phyloP scores from a whole-genome alignment of 2,329 filamentous ascomycete genomes.

The Ophiostoma quercus region DNA sequence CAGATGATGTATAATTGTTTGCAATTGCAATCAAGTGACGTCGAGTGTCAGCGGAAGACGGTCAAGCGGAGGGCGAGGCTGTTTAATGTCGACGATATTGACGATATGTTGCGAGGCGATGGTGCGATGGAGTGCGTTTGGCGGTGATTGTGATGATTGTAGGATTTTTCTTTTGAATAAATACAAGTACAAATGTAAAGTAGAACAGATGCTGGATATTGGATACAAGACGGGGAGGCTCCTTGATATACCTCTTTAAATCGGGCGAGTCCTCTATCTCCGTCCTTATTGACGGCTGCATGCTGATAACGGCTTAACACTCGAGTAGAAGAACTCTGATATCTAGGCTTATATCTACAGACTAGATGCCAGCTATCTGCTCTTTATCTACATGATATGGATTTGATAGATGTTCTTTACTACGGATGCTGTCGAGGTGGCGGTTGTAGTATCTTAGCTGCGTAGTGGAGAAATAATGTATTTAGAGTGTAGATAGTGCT shows the following conservation, averaged over 20 bases:
- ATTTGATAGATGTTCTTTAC: not conserved
- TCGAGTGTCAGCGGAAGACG: not conserved
- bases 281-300: not conserved
- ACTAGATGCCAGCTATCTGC: not conserved
- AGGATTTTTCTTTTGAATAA: too few relatives aligned
- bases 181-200: too few relatives aligned
- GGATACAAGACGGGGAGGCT: not conserved
- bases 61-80: not conserved
- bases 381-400: not conserved
- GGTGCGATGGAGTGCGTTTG: slow-evolving; percentile 8
- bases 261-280: not conserved
- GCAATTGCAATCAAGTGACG: not conserved
- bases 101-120: slow-evolving; percentile 1
- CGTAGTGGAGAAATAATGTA: not conserved
- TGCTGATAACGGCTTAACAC: not conserved
- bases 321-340: not conserved
- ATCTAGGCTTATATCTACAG: too few relatives aligned
- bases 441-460: not conserved
- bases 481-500: not conserved
- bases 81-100: not conserved
- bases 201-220: too few relatives aligned
- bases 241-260: slow-evolving; percentile 4
- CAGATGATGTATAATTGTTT: too few relatives aligned
- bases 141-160: not conserved
- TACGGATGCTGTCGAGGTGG: not conserved